Percentiles rank a stretch among this genome's conserved stretches.
phyloP scores from a whole-genome alignment of 2,329 filamentous ascomycete genomes.

The Fusarium albidum region DNA sequence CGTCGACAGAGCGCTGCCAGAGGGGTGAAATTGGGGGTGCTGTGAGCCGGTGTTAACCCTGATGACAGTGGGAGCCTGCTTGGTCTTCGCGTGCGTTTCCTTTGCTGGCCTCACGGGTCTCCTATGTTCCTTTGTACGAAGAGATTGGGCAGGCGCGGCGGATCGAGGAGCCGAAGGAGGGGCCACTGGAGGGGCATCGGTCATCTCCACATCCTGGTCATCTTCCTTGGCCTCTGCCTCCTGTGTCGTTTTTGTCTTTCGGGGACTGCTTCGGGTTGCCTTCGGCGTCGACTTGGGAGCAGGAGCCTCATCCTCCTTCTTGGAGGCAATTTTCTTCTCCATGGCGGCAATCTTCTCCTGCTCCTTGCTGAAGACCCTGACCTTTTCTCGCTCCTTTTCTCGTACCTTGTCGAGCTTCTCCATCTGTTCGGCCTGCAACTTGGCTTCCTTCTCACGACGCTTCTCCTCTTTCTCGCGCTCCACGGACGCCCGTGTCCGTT shows the following conservation, averaged over 20 bases:
- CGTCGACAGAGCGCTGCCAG: conserved; percentile 65
- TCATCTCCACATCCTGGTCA: conserved; percentile 62
- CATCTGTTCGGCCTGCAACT: conserved; percentile 67
- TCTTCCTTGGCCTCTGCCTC: conserved; percentile 36
- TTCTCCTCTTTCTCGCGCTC: conserved; percentile 72
- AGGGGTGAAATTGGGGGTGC: conserved; percentile 65
- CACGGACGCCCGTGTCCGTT: conserved; percentile 65
- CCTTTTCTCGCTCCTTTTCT: conserved; percentile 75
- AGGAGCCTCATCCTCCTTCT: conserved; percentile 60
- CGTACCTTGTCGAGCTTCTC: conserved; percentile 72
- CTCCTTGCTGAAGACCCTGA: conserved; percentile 64
- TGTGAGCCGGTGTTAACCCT: conserved; percentile 74
- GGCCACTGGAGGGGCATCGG: conserved; percentile 61
- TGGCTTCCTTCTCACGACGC: conserved; percentile 71
- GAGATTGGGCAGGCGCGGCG: conserved; percentile 54
- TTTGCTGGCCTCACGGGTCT: conserved; percentile 70
- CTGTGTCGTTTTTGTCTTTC: conserved; percentile 53
- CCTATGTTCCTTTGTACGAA: conserved; percentile 62
- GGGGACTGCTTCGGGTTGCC: conserved; percentile 60
- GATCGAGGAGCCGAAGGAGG: conserved; percentile 67
- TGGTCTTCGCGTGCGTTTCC: conserved; percentile 65
- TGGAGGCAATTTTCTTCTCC: conserved; percentile 61
- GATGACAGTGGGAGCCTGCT: conserved; percentile 74
- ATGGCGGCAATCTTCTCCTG: conserved; percentile 61
- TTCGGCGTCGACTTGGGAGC: conserved; percentile 53